Base-by-base conservation (phyloP, 495 filamentous ascomycete species). In the Trypethelium eluteriae region DNA sequence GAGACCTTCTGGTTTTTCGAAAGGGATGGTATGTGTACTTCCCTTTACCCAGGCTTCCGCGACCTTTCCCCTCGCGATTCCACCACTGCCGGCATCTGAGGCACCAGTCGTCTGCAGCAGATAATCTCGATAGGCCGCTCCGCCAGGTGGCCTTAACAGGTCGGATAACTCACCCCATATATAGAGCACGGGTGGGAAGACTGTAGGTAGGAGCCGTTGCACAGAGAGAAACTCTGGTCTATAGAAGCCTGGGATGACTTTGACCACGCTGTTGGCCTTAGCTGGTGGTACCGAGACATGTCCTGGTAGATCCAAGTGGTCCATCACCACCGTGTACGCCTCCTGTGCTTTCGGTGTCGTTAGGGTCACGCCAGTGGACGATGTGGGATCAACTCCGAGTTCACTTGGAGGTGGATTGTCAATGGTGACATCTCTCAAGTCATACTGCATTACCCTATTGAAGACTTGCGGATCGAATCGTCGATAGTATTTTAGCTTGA, bases 171-270 rank as follows among this genome's bases (percentile, higher is more conserved):
- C 53, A 35, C 53, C 53, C 53, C 53, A 91, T 49, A 97, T 78
- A 76, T 91, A 97, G 11, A 96, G 77, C n/a, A 89, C 86, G n/a
- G 85, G 86, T 0, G 92, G 91, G 2, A 88, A 82, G 39, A 98
- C 76, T 65, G 82, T 73, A 0, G 86, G 85, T 2, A 98, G 81
- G 50, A 85, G 77, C 0, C 79, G 68, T 66, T 89, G 87, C 39
- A 88, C 84, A 16, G 74, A 73, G 25, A 76, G 71, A 7, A 86
- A 83, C 72, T 96, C 93, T 39, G 90, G 81, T 3, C 90, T 82
- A 78, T 93, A 92, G 77, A 96, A 91, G 12, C 56, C 36, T 35
- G 35, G 38, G 10, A n/a, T 2, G 2, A 59, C 39, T 18, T 39
- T 47, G 3, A 18, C 7, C 4, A 39, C 4, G n/a, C 39, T 44